A percentile compares a stretch with the other conserved stretches of the same genome.
phyloP scores from a whole-genome alignment of 352 stramenopile species.

The Pythium dissimile region DNA sequence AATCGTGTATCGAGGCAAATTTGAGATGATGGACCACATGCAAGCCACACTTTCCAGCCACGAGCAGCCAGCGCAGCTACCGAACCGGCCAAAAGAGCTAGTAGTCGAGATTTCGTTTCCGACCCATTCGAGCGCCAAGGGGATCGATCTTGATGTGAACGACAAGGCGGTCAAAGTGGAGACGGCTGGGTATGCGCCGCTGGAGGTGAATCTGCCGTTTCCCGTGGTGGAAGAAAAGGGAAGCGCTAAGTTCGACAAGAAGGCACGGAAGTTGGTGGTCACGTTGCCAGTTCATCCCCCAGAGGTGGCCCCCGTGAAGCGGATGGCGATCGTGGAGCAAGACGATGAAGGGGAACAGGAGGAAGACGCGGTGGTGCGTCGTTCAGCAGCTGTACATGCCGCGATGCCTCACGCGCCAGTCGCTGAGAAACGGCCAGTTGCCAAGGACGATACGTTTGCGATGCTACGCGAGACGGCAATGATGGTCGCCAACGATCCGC shows the following conservation, averaged over 20 bases:
- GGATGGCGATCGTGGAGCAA: conserved; percentile 39
- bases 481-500: conserved; percentile 65
- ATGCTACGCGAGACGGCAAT: conserved; percentile 61
- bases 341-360: conserved; percentile 22
- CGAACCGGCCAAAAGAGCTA: conserved; percentile 49
- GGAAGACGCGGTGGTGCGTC: not conserved
- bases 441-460: conserved; percentile 41
- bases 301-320: conserved; percentile 18
- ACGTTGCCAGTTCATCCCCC: conserved; percentile 77
- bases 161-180: conserved; percentile 39
- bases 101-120: conserved; percentile 68
- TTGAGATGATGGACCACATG: conserved; percentile 76
- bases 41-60: conserved; percentile 37
- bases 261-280: conserved; percentile 60
- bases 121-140: conserved; percentile 43
- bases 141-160: conserved; percentile 69
- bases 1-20: conserved; percentile 62
- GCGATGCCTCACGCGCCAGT: not conserved
- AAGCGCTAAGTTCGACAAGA: conserved; percentile 83
- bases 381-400: not conserved
- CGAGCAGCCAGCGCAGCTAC: not conserved
- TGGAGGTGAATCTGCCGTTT: conserved; percentile 69
- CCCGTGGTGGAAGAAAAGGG: conserved; percentile 75
- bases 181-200: conserved; percentile 38
- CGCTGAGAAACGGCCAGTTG: not conserved